Conservation (phyloP, 208 protist species). For the Naegleria fowleri region DNA sequence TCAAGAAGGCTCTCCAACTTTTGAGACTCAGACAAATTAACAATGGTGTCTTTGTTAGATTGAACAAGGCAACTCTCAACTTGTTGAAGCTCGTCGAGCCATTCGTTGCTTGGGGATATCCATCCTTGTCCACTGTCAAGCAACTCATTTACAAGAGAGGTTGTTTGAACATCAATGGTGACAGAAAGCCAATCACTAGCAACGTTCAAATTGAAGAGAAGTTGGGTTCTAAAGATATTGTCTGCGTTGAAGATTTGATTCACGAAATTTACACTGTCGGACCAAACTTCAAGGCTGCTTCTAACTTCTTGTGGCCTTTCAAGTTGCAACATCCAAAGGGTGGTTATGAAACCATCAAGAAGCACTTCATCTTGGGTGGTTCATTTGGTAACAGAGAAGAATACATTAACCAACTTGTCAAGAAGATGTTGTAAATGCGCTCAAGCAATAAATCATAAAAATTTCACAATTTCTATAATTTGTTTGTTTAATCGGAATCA, state of each 20-base stretch:
- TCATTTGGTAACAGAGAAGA: conserved; percentile 98
- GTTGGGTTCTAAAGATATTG: conserved; percentile 87
- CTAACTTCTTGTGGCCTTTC: conserved; percentile 98
- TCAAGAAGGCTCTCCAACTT: conserved; percentile 97
- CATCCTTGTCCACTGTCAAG: conserved; percentile 90
- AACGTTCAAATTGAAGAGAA: conserved; percentile 87
- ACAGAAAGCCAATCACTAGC: conserved; percentile 92
- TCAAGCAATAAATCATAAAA: neutral
- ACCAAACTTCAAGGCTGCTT: conserved; percentile 94
- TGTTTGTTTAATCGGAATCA: neutral
- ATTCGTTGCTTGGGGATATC: conserved; percentile 98
- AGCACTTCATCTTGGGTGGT: conserved; percentile 98
- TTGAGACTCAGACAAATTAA: conserved; percentile 97
- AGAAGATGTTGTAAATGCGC: conserved; percentile 89
- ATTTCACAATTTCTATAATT: neutral
- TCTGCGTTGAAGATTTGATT: conserved; percentile 98
- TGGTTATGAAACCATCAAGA: conserved; percentile 90
- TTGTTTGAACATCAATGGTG: conserved; percentile 89
- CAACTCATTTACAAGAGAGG: conserved; percentile 99
- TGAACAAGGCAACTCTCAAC: conserved; percentile 99
- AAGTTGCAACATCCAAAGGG: conserved; percentile 87
- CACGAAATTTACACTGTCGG: conserved; percentile 99
- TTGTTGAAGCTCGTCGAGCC: conserved; percentile 97
- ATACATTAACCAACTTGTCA: conserved; percentile 95
- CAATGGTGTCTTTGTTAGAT: conserved; percentile 97